Conservation (phyloP, 83 land plant genomes). For the Picea abies region DNA sequence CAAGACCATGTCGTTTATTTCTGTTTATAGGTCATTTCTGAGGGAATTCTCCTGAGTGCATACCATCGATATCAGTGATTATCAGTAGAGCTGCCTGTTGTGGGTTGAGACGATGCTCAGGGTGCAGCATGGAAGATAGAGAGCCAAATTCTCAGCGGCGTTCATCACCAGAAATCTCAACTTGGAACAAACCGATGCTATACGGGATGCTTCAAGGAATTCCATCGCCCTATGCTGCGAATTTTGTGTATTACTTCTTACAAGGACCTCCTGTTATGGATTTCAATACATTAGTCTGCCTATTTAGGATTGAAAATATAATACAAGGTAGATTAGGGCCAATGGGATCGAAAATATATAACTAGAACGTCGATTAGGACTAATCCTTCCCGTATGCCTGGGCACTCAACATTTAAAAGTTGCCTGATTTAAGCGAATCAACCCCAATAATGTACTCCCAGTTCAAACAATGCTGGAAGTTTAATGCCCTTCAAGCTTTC, state of each 20-base stretch:
- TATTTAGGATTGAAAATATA: background rate
- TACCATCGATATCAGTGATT: no score
- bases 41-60: background rate
- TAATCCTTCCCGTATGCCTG: no score
- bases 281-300: background rate
- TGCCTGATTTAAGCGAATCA: no score
- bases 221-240: background rate
- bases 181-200: background rate
- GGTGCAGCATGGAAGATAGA: background rate
- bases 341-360: no score
- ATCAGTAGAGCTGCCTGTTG: background rate
- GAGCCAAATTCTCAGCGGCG: background rate
- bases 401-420: no score
- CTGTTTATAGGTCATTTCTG: no score
- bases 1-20: no score
- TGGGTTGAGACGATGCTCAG: background rate
- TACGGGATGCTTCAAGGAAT: slow-evolving; percentile 13
- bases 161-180: slow-evolving; percentile 4
- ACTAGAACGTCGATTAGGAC: no score
- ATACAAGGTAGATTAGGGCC: background rate
- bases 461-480: no score
- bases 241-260: slow-evolving; percentile 12
- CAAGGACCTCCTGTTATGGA: background rate
- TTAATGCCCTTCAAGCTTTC: no score
- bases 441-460: no score